Evolutionary conservation across 2,329 filamentous ascomycete species (phyloP), one percentile per base, ranked within the genome.

Genomic region (Keithomyces neogunnii): DNA sequence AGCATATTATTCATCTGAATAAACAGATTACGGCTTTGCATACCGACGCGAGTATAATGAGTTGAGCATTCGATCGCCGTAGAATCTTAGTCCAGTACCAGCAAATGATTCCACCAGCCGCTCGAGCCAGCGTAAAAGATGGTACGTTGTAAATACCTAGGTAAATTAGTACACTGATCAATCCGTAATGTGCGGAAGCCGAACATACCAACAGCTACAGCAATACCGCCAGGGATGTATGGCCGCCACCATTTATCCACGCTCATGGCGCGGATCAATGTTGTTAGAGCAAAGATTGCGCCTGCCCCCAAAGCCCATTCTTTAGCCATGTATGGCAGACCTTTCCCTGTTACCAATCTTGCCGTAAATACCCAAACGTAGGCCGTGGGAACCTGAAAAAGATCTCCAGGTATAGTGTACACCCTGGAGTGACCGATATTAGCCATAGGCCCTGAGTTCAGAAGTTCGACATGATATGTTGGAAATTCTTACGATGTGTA

Each of bases 291-390:
- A 62, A 95, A 97, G 2, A 96, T 68, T 1, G 79, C 63, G 0
- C 85, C 91, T n/a, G 86, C 85, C 0, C 82, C 84, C 1, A 84
- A 69, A 1, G 92, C 88, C 73, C 87, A 95, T 61, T 91, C 83
- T 62, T 81, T 82, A 0, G 89, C 91, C 83, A 90, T 90, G 1
- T 81, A 75, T 1, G 93, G 93, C 42, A 99, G 66, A 0, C 93
- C 93, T 57, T 93, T 80, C 2, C 93, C 93, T 0, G 91, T 97
- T 8, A 99, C 91, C 2, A 99, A 76, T 13, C 93, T 78, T 1
- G 93, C 92, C 0, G 93, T 99, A 67, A 96, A 96, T 49, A 99
- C 88, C 93, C 93, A 99, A 4, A 99, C 91, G 65, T 92, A 96
- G 1, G 85, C 92, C 0, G 93, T 97, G 0, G 93, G 93, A 1